These are phyloP conservation scores for Chlorella sp. DNA, from an alignment of 139 green algal species.

Conservation along the genomic window DNA sequence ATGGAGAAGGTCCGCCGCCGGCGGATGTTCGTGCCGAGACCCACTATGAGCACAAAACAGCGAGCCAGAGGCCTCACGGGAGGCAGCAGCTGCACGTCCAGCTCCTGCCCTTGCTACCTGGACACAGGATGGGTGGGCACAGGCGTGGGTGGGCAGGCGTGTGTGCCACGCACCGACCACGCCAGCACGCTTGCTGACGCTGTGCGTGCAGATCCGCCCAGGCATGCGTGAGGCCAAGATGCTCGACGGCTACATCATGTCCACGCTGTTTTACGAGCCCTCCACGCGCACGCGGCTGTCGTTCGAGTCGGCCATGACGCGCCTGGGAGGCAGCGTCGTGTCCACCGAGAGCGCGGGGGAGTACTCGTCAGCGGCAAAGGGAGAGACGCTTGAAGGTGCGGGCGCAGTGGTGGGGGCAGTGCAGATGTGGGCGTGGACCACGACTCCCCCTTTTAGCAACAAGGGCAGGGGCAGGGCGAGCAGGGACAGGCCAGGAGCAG, in stretches of 20 bases:
- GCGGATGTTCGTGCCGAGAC: no score
- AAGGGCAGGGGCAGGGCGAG: no score
- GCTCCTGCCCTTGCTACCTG: background rate
- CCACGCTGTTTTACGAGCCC: slow-evolving; percentile 99
- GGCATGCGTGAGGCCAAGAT: slow-evolving; percentile 50
- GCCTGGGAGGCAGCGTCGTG: slow-evolving; percentile 88
- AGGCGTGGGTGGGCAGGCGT: no score
- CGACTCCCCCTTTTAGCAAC: no score
- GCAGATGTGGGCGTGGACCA: no score
- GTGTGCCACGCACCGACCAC: background rate
- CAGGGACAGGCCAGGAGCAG: no score
- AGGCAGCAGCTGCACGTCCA: background rate
- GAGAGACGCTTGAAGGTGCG: slow-evolving; percentile 95
- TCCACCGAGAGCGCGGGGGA: slow-evolving; percentile 94
- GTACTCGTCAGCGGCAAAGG: slow-evolving; percentile 97
- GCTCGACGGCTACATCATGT: slow-evolving; percentile 90
- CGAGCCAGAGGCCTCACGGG: no score
- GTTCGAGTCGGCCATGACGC: slow-evolving; percentile 94
- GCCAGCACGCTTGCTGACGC: background rate
- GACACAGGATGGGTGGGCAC: background rate
- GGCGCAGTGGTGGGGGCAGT: background rate
- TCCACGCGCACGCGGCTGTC: slow-evolving; percentile 96
- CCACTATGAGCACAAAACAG: no score
- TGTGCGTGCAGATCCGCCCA: slow-evolving; percentile 30
- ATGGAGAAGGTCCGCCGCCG: slow-evolving; percentile 67